Base-by-base conservation (phyloP, 2,329 filamentous ascomycete genomes). In the Aspergillus sp. region DNA sequence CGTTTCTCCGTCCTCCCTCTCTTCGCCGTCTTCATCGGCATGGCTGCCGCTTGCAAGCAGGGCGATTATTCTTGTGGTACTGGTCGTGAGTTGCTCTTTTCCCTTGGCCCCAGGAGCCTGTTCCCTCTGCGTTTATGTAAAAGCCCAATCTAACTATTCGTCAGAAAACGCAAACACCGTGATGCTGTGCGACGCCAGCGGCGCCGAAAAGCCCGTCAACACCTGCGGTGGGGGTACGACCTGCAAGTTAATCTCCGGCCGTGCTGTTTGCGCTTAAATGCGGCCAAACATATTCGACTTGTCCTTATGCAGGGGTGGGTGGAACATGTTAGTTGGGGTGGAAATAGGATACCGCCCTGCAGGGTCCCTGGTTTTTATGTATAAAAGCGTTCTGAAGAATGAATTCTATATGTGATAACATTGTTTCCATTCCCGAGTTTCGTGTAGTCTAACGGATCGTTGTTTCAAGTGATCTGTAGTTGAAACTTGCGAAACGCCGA, bases 1-100 rank as follows among this genome's bases (percentile, higher is more conserved):
- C 58, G 57, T 35, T 45, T 30, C 28, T 35, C 36, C 35, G 35
- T 48, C 36, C 5, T 29, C 9, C 27, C 42, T 5, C 26, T 36
- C 27, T 6, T 27, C 10, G 33, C 32, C 19, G 6, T 44, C 4
- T 27, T 39, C 36, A 4, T 39, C 19, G 2, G 36, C 36, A 19
- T 39, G 5, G 36, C 36, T 19, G 26, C 36, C 10, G 36, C 36
- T 39, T 39, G 36, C 36, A 39, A 12, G 5, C 36, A 12, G 19
- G 36, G 36, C 36, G 12, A 39, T 4, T 39, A 39, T 8, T 39
- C 36, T 3, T 39, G 36, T 8, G 36, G 36, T 5, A 19, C 36
- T 6, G 19, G 12, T 9, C 2, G 36, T 39, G 27, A 28, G 36
- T 39, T 26, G 36, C 27, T 26, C 7, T 8, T 4, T 5, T 26